phyloP scores from a whole-genome alignment of 2,329 filamentous ascomycete species.

The Verticillium klebahnii region DNA sequence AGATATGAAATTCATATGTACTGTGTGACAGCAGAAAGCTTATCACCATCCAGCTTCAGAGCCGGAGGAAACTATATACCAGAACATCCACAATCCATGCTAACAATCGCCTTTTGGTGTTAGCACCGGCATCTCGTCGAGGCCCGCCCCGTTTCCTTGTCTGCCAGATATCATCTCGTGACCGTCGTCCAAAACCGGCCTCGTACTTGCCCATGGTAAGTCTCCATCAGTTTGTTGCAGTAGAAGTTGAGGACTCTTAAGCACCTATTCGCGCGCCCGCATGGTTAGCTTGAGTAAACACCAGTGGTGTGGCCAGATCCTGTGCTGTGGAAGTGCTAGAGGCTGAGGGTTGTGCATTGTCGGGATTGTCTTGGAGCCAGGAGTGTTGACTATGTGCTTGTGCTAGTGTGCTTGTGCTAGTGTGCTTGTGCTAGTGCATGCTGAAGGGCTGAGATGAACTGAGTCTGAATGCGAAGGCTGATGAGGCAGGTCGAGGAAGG shows the following conservation, averaged over 20 bases:
- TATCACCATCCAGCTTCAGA: background rate
- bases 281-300: background rate
- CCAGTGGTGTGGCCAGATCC: background rate
- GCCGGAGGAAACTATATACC: background rate
- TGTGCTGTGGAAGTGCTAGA: background rate
- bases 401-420: background rate
- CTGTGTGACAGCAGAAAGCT: background rate
- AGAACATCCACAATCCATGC: background rate
- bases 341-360: background rate
- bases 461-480: background rate
- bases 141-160: background rate
- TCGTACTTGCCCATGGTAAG: background rate
- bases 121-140: background rate
- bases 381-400: background rate
- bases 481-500: background rate
- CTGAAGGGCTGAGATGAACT: background rate
- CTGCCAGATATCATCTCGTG: background rate
- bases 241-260: background rate
- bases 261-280: background rate
- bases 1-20: background rate
- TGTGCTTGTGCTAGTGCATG: background rate
- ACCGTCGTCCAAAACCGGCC: background rate
- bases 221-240: background rate
- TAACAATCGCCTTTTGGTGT: background rate
- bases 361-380: background rate